phyloP scores from a whole-genome alignment of 345 rosid species.

The Euphorbia tirucalli region DNA sequence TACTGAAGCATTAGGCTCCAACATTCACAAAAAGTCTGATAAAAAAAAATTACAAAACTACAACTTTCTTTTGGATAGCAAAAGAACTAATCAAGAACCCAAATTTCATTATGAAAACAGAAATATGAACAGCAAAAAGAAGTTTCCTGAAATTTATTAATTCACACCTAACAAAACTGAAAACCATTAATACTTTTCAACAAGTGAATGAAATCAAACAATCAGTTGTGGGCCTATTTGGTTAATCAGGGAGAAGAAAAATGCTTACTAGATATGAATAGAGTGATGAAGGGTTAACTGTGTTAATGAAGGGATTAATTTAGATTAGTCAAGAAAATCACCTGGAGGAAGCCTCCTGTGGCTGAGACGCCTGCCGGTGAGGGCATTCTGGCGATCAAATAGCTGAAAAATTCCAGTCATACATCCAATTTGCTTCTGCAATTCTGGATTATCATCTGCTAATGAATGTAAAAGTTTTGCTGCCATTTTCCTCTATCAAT shows the following conservation, averaged over 20 bases:
- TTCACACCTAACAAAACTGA: no score
- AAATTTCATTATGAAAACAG: no score
- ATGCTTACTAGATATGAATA: neutral
- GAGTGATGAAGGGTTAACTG: neutral
- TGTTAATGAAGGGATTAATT: conserved; percentile 4
- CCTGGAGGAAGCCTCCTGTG: conserved; percentile 72
- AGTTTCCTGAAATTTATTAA: neutral
- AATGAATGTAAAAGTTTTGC: conserved; percentile 89
- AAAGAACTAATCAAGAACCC: neutral
- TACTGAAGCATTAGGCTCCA: conserved; percentile 23
- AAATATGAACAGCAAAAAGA: neutral
- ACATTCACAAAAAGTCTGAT: conserved; percentile 2
- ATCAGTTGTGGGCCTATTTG: no score
- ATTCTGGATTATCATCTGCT: conserved; percentile 89
- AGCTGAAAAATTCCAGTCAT: conserved; percentile 90
- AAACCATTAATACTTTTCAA: neutral
- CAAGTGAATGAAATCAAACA: neutral
- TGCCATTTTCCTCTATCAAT: conserved; percentile 51
- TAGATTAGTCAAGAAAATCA: conserved; percentile 21
- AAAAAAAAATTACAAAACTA: neutral
- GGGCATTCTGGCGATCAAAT: conserved; percentile 69
- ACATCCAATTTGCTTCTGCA: conserved; percentile 95
- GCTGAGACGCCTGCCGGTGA: conserved; percentile 47
- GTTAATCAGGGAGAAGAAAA: neutral
- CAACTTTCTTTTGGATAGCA: no score